Evolutionary conservation across 176 grass and related monocot species (phyloP), one percentile per base, ranked within the genome.

Genomic region (Microstegium vimineum): DNA sequence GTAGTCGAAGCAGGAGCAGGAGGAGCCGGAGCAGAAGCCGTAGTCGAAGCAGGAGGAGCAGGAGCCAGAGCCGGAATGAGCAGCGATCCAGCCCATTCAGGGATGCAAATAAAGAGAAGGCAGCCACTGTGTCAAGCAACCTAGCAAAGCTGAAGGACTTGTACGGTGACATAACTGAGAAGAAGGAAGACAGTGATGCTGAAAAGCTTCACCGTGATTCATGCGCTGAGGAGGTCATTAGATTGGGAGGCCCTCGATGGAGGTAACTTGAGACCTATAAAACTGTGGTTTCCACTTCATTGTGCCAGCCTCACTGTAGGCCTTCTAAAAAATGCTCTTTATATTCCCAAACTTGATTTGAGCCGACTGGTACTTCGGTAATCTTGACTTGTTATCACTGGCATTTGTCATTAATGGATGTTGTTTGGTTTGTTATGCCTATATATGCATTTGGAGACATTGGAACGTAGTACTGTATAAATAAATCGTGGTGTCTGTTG

Each of bases 101-200:
- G 17, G 34, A 78, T 59, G 31, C 66, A 14, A 83, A 75, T 70
- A 90, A 86, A 77, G 93, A 87, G 69, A 91, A 49, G 75, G 89
- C 75, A 52, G 51, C 74, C 1, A 5, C 62, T 6, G 73, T 80
- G 25, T 88, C 86, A 2, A 95, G 89, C 75, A 95, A 95, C 88
- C 86, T 98, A 69, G 86, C 88, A 79, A 98, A 91, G 85, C 74
- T 95, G 63, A 98, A 91, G 83, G 90, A 95, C 76, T 62, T 98
- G 83, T 98, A 98, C 0, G 96, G 96, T 26, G 90, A 95, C 26
- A 70, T 78, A 43, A 83, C 83, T 40, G 86, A 82, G 64, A 94
- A 90, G 74, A 91, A 93, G 72, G 85, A 89, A 8, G 86, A 89
- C 3, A 20, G 77, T 4, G 86, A 72, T 33, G 57, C 83, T 1